phyloP scores from a whole-genome alignment of 352 stramenopile species.

The Globisporangium cylindrosporum region DNA sequence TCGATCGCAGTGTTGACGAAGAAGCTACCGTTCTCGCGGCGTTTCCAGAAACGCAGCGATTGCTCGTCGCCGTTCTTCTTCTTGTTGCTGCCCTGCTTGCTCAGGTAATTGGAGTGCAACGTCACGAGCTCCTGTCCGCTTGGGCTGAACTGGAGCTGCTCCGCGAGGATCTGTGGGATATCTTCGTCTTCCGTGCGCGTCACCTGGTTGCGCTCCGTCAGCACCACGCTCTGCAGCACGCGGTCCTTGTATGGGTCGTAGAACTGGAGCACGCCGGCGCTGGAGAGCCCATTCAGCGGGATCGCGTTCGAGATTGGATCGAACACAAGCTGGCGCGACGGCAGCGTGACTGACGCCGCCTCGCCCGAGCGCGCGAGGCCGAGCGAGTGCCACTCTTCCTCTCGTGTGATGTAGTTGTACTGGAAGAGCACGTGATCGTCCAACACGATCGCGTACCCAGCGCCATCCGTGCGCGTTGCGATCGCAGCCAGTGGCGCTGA shows the following conservation, averaged over 20 bases:
- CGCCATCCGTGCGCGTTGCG: slow-evolving; percentile 43
- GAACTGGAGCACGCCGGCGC: slow-evolving; percentile 70
- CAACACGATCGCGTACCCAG: slow-evolving; percentile 61
- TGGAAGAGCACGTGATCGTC: slow-evolving; percentile 75
- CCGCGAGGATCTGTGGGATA: slow-evolving; percentile 47
- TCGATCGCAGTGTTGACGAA: slow-evolving; percentile 82
- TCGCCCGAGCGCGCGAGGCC: slow-evolving; percentile 58
- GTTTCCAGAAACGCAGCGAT: slow-evolving; percentile 74
- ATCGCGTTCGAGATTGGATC: slow-evolving; percentile 62
- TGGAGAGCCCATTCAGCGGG: slow-evolving; percentile 60
- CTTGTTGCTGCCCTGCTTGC: slow-evolving; percentile 13
- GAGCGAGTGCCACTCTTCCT: slow-evolving; percentile 70
- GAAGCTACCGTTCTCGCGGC: slow-evolving; percentile 71
- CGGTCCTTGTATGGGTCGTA: slow-evolving; percentile 82
- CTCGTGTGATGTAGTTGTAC: slow-evolving; percentile 78
- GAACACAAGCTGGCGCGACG: slow-evolving; percentile 51
- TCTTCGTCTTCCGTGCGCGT: slow-evolving; percentile 71
- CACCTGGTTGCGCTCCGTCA: slow-evolving; percentile 84
- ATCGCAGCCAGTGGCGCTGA: slow-evolving; percentile 59
- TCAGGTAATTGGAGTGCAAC: slow-evolving; percentile 38
- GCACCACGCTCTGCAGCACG: slow-evolving; percentile 59
- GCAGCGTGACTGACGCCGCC: slow-evolving; percentile 36
- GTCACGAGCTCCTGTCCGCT: slow-evolving; percentile 54
- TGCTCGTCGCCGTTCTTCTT: slow-evolving; percentile 42
- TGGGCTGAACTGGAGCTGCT: slow-evolving; percentile 53